phyloP scores from a whole-genome alignment of 805 yeast genomes.

The Wickerhamomyces chambardii region DNA sequence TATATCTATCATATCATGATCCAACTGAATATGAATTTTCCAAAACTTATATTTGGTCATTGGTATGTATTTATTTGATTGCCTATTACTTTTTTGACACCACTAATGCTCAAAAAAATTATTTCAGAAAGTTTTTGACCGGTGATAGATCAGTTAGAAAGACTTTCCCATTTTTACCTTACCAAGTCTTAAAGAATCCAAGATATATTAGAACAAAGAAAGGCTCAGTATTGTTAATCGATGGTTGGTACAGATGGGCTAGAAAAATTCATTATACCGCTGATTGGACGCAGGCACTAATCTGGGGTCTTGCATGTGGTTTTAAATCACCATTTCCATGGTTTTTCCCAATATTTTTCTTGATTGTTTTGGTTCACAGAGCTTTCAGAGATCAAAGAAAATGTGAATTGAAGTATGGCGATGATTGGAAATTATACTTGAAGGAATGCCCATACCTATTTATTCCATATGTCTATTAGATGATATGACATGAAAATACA shows the following conservation, averaged over 20 bases:
- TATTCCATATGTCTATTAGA: constrained; percentile 75
- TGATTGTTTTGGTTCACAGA: constrained; percentile 81
- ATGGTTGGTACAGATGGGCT: constrained; percentile 93
- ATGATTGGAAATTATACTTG: constrained; percentile 84
- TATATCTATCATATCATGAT: constrained; percentile 73
- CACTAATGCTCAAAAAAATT: constrained; percentile 89
- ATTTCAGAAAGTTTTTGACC: constrained; percentile 75
- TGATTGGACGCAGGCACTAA: constrained; percentile 76
- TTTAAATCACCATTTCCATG: constrained; percentile 84
- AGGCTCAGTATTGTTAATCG: constrained; percentile 79
- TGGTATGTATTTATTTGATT: constrained; percentile 46
- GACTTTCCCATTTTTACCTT: constrained; percentile 90
- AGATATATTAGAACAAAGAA: constrained; percentile 74
- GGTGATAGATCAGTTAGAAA: constrained; percentile 75
- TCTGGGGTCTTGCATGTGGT: constrained; percentile 94
- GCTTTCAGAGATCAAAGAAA: constrained; percentile 81
- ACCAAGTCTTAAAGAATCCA: constrained; percentile 76
- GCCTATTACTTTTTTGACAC: constrained; percentile 95
- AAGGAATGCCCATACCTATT: constrained; percentile 87
- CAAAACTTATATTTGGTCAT: constrained; percentile 41
- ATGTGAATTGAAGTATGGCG: constrained; percentile 83
- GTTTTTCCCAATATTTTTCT: constrained; percentile 92
- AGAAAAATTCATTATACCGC: constrained; percentile 95
- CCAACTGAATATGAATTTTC: constrained; percentile 81
- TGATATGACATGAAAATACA: background rate